phyloP scores from a whole-genome alignment of 768 basidiomycete species.

The Neoboletus brunneissimus region DNA sequence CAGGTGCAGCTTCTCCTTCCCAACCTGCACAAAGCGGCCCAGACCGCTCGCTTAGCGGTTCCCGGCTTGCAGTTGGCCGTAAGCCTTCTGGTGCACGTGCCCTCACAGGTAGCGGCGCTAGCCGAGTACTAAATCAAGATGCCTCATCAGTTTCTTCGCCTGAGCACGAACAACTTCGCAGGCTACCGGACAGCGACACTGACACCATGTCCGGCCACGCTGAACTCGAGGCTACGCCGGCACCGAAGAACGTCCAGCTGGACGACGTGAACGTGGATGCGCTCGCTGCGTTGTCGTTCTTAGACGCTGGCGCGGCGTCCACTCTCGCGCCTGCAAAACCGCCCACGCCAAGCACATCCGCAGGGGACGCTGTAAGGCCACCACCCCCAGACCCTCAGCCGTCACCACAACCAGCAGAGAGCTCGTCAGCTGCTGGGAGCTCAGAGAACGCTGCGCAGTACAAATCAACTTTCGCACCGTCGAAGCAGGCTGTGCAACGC shows the following conservation, averaged over 20 bases:
- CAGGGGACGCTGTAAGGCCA: constrained; percentile 6
- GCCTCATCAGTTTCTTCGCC: constrained; percentile 39
- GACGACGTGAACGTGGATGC: constrained; percentile 66
- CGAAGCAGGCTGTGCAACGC: constrained; percentile 79
- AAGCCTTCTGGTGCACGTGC: constrained; percentile 87
- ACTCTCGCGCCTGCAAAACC: constrained; percentile 21
- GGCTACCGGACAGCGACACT: constrained; percentile 25
- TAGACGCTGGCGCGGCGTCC: constrained; percentile 43
- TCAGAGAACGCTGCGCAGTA: constrained; percentile 42
- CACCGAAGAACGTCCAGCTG: constrained; percentile 20
- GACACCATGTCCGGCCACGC: constrained; percentile 35
- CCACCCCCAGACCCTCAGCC: constrained; percentile 26
- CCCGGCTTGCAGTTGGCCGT: constrained; percentile 46
- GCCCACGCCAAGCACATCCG: neutral
- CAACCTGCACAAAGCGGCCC: constrained; percentile 23
- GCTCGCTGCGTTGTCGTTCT: constrained; percentile 74
- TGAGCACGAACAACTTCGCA: constrained; percentile 30
- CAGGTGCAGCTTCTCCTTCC: constrained; percentile 24
- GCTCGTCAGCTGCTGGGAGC: constrained; percentile 13
- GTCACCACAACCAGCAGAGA: constrained; percentile 38
- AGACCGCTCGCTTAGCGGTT: constrained; percentile 38
- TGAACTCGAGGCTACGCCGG: constrained; percentile 3
- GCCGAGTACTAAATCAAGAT: constrained; percentile 39
- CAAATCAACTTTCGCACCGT: constrained; percentile 87
- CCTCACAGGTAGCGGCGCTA: constrained; percentile 31